Base-by-base conservation (phyloP, 306 rosid species). In the Ziziphus jujuba region DNA sequence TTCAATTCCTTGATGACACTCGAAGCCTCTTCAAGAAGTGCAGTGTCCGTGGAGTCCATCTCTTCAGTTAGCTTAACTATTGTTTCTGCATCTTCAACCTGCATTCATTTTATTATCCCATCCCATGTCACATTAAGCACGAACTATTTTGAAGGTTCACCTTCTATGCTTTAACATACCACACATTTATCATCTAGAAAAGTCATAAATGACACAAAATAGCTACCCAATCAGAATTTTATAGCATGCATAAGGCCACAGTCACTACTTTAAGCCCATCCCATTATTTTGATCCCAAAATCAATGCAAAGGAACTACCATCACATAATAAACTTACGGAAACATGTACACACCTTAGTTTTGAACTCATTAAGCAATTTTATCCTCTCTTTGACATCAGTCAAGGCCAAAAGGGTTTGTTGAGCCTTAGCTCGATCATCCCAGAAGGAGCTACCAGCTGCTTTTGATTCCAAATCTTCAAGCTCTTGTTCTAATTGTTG, bases 21-120 rank as follows among this genome's bases (percentile, higher is more conserved):
- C 62, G 85, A 69, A 81, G 98, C 98, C 86, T 92, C 98, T 69
- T 90, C 97, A 61, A 86, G 87, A 75, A 92, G 85, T 65, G 83
- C 91, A 67, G 70, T 66, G 66, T 92, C 98, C 59, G 63, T 76
- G 69, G 95, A 86, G 68, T 90, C 95, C 93, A 92, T 81, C 82
- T 92, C 95, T 82, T 87, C 98, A 22, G 93, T 86, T 77, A 92
- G 79, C 79, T 63, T 88, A 72, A 92, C 81, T 76, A 92, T 90
- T 49, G 96, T 92, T 81, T 89, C 93, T 35, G 95, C 98, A 55
- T 92, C 98, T 80, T 90, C 98, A 68, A 92, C 87, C 98, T 92
- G 79, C 75, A 79, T 57, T 71, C 69, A 62, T 20, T 19, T 15
- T 0, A 59, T 43, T 24, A 33, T 55, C 28, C 38, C 19, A 33